phyloP scores from a whole-genome alignment of 1,284 basidiomycete genomes.

The Pseudozyma tsukubaensis region DNA sequence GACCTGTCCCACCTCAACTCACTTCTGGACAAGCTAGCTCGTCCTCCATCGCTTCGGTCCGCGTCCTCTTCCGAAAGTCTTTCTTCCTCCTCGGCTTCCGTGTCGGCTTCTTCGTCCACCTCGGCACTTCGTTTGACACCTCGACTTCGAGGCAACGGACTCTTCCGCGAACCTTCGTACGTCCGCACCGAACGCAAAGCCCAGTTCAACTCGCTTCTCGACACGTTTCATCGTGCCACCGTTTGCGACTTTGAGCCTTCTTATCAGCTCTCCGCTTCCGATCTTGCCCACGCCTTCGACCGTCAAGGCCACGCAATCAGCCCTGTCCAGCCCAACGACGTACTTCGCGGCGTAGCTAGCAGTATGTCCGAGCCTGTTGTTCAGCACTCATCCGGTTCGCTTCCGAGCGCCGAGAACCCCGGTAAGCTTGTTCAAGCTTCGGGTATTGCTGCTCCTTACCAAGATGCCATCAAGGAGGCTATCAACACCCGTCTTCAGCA shows the following conservation, averaged over 20 bases:
- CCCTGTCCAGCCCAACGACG: conserved; percentile 47
- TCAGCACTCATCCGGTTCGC: conserved; percentile 28
- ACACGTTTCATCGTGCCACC: conserved; percentile 54
- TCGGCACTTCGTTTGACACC: conserved; percentile 36
- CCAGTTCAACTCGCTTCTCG: conserved; percentile 49
- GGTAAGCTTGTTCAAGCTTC: conserved; percentile 64
- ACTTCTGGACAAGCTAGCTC: conserved; percentile 44
- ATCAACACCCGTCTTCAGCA: conserved; percentile 49
- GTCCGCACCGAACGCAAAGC: conserved; percentile 41
- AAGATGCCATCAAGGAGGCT: conserved; percentile 53
- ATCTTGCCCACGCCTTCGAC: conserved; percentile 41
- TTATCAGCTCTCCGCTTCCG: conserved; percentile 46
- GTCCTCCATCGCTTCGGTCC: conserved; percentile 24
- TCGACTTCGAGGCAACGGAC: conserved; percentile 42
- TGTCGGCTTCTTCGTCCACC: conserved; percentile 19
- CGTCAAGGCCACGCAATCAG: conserved; percentile 23
- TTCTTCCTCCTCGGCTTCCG: conserved; percentile 13
- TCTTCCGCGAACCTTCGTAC: conserved; percentile 35
- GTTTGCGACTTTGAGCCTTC: conserved; percentile 49
- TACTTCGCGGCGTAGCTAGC: conserved; percentile 50
- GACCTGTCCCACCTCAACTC: conserved; percentile 47
- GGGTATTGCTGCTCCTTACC: conserved; percentile 63
- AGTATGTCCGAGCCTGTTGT: conserved; percentile 53
- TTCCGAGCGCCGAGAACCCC: conserved; percentile 56
- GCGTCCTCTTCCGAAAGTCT: conserved; percentile 15